These are phyloP conservation scores for Pontederia crassipes DNA, from an alignment of 176 grass and related monocot genomes.

Conservation along the genomic window DNA sequence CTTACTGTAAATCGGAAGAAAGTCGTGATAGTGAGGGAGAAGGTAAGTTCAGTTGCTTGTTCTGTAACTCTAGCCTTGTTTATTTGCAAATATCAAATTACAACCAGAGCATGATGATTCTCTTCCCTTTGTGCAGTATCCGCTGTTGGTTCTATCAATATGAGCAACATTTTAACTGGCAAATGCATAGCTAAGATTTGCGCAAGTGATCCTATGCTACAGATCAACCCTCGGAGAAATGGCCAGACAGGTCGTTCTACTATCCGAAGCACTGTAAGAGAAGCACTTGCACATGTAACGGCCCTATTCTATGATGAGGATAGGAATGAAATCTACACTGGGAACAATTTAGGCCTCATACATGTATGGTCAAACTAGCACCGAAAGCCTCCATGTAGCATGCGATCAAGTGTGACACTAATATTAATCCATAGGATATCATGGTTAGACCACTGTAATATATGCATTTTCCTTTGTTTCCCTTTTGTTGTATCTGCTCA, in stretches of 20 bases:
- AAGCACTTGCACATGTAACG: constrained; percentile 86
- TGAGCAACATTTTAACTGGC: constrained; percentile 91
- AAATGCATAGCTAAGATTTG: constrained; percentile 98
- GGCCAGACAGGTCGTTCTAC: constrained; percentile 25
- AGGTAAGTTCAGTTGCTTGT: neutral
- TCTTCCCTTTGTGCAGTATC: constrained; percentile 21
- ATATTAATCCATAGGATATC: too few relatives aligned
- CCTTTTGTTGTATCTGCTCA: too few relatives aligned
- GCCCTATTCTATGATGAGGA: constrained; percentile 96
- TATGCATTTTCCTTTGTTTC: too few relatives aligned
- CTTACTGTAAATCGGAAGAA: constrained; percentile 81
- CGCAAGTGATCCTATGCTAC: constrained; percentile 51
- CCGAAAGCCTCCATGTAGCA: too few relatives aligned
- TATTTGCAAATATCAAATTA: neutral
- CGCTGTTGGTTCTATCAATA: constrained; percentile 84
- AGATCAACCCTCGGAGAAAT: constrained; percentile 25
- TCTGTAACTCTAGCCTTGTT: neutral
- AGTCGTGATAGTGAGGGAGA: constrained; percentile 1
- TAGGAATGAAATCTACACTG: constrained; percentile 94
- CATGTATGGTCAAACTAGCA: constrained; percentile 96
- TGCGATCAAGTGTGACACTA: too few relatives aligned
- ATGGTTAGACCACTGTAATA: too few relatives aligned
- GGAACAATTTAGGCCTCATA: constrained; percentile 81
- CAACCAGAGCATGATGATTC: neutral
- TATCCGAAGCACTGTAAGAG: constrained; percentile 55